A percentile compares a stretch with the other conserved stretches of the same genome.
Evolutionary conservation across 2,329 filamentous ascomycete species (phyloP).

Genomic region (Alternaria alternata): DNA sequence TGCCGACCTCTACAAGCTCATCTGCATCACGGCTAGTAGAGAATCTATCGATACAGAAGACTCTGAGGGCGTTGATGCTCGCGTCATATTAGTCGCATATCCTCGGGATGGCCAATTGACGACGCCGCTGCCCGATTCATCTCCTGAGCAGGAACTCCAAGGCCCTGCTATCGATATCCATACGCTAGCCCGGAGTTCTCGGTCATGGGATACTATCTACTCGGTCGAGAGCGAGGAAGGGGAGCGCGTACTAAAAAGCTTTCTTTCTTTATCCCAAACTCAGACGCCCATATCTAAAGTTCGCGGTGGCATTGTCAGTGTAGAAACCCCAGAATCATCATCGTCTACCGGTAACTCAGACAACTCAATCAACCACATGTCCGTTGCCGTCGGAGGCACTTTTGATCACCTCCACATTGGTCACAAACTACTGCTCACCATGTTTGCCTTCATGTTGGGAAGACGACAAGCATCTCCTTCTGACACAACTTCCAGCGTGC

Average conservation of each 20-base stretch:
- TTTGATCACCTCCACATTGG: constrained; percentile 96
- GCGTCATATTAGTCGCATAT: constrained; percentile 77
- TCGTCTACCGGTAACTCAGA: constrained; percentile 9
- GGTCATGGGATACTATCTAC: constrained; percentile 72
- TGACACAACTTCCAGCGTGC: constrained; percentile 55
- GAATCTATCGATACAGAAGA: constrained; percentile 69
- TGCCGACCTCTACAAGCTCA: constrained; percentile 78
- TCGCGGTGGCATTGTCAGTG: constrained; percentile 46
- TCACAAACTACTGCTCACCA: constrained; percentile 95
- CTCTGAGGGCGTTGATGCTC: constrained; percentile 76
- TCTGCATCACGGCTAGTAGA: constrained; percentile 74
- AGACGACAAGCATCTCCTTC: constrained; percentile 22
- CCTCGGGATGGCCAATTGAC: constrained; percentile 43
- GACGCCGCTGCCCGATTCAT: constrained; percentile 29
- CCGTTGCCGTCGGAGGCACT: constrained; percentile 86
- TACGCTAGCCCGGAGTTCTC: constrained; percentile 57
- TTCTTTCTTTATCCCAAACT: constrained; percentile 45
- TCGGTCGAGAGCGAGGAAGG: constrained; percentile 71
- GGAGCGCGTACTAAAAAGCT: constrained; percentile 63
- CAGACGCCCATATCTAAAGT: constrained; percentile 44
- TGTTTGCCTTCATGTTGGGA: constrained; percentile 75
- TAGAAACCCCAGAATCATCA: constrained; percentile 17
- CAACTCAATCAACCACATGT: constrained; percentile 57
- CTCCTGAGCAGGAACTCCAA: constrained; percentile 42
- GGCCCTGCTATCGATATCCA: constrained; percentile 62